Evolutionary conservation across 2,329 filamentous ascomycete species (phyloP).

Genomic region (Amesomyces nigricolor): DNA sequence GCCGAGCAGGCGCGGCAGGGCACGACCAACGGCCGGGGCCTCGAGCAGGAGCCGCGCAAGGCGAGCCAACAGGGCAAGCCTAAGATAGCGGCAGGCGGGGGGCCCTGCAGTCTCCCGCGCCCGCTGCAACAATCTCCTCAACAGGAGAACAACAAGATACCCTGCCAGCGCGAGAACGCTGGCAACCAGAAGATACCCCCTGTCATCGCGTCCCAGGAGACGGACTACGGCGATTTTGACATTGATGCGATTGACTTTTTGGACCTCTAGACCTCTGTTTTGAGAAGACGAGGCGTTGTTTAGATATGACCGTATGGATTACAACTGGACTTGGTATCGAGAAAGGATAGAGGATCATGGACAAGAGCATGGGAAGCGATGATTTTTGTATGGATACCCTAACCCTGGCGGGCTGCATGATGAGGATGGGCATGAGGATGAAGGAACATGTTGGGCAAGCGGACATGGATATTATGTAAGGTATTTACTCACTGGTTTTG

Average conservation of each 20-base stretch:
- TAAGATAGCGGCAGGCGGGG: neutral
- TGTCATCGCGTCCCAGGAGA: slow-evolving; percentile 21
- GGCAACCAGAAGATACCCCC: neutral
- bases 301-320: neutral
- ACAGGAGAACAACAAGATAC: too few species aligned
- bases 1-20: neutral
- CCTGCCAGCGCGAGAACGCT: neutral
- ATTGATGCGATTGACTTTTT: slow-evolving; percentile 13
- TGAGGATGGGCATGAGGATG: too few species aligned
- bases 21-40: slow-evolving; percentile 13
- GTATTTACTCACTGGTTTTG: too few species aligned
- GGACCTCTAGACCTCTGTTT: neutral
- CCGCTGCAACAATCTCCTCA: too few species aligned
- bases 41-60: neutral
- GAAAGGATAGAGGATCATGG: too few species aligned
- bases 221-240: slow-evolving; percentile 25
- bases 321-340: neutral
- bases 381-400: too few species aligned
- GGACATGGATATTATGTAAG: too few species aligned
- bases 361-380: too few species aligned
- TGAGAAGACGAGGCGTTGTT: too few species aligned
- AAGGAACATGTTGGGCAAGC: too few species aligned
- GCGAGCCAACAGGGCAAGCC: neutral
- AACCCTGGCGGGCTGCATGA: too few species aligned
- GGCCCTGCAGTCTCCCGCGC: too few species aligned